Evolutionary conservation across 2,329 filamentous ascomycete species (phyloP), one percentile per base, ranked within the genome.

Genomic region (Orbilia oligospora): DNA sequence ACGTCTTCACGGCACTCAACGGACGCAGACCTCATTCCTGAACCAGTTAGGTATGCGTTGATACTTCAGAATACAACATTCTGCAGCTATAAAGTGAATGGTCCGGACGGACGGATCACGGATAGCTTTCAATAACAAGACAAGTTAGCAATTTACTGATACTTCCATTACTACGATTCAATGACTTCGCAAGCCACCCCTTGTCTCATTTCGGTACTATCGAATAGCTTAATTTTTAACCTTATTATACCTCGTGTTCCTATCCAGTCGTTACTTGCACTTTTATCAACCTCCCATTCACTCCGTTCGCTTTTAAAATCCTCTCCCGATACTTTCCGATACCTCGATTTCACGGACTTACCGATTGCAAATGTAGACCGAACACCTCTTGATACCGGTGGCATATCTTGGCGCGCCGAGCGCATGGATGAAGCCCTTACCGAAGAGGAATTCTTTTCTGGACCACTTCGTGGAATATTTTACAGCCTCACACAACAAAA

Each of bases 271-370:
- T 10, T 49, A 12, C 61, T 76, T 16, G 58, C 72, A 9, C 38
- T 76, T 5, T 44, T 63, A 5, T 63, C 66, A 18, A 71, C 72
- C 22, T 71, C 72, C 20, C 72, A 18, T 33, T 8, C 49, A 14
- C 61, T 61, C 18, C 56, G 27, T 10, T 27, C 36, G 2, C 38
- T 76, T 4, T 66, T 76, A 33, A 66, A 51, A 20, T 41, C 56
- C n/a, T 76, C 66, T 12, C 66, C 66, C 5, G 66, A 76, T 33
- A 76, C 66, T n/a, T 76, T 76, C 24, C 66, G 72, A 3, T 63
- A 53, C 14, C 51, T 76, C 5, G 66, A 76, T 49, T 49, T 76
- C 27, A 49, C 66, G 20, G 22, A 14, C 10, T 24, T 76, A 6
- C 27, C 33, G 22, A 16, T 61, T 30, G 14, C 63, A 44, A 20